phyloP scores from a whole-genome alignment of 257 asterid genomes.

The Primulina tabacum region DNA sequence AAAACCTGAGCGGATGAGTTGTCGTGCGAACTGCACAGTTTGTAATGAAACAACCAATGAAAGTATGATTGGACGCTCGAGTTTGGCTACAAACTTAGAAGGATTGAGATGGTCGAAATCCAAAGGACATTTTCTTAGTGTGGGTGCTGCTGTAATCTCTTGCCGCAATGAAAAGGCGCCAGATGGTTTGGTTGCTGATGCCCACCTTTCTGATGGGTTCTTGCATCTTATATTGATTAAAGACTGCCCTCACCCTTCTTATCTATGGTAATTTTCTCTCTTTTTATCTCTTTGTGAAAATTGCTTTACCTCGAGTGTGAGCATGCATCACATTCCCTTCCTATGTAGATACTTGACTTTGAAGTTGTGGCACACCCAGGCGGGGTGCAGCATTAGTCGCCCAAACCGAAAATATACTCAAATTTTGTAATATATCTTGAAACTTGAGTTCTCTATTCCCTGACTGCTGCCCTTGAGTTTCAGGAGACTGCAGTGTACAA shows the following conservation, averaged over 20 bases:
- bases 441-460: neutral
- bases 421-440: neutral
- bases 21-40: slow-evolving; percentile 72
- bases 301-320: neutral
- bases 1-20: slow-evolving; percentile 43
- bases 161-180: slow-evolving; percentile 96
- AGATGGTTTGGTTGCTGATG: slow-evolving; percentile 93
- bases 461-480: neutral
- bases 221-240: slow-evolving; percentile 75
- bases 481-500: neutral
- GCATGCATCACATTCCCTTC: neutral
- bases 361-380: neutral
- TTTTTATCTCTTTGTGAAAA: slow-evolving; percentile 10
- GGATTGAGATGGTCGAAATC: slow-evolving; percentile 66
- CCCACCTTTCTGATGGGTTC: slow-evolving; percentile 96
- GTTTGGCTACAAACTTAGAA: slow-evolving; percentile 34
- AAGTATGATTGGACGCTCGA: slow-evolving; percentile 29
- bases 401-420: neutral
- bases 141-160: slow-evolving; percentile 93
- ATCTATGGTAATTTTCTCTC: slow-evolving; percentile 52
- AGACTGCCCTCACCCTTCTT: slow-evolving; percentile 82
- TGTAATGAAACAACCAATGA: slow-evolving; percentile 47
- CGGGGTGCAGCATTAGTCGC: neutral
- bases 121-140: slow-evolving; percentile 74
- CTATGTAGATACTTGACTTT: neutral